Percentiles rank a stretch among this genome's conserved stretches.
Evolutionary conservation across 2,329 filamentous ascomycete species (phyloP).

Genomic region (Dactylella cylindrospora): DNA sequence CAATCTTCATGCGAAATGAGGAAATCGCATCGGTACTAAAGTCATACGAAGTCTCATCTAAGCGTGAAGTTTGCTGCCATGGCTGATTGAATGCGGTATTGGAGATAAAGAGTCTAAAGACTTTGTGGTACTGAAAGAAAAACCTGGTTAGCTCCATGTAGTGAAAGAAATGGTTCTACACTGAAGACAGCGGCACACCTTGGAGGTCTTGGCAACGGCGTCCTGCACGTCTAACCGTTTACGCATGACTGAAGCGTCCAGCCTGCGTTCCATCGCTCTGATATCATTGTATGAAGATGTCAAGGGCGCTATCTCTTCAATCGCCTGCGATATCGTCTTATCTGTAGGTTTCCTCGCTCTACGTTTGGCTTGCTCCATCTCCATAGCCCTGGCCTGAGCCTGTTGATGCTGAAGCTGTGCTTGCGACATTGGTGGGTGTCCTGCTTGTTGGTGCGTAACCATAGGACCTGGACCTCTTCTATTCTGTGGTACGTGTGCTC

Average conservation of each 20-base stretch:
- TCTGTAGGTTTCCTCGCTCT: conserved; percentile 89
- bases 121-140: conserved; percentile 67
- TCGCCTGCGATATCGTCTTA: conserved; percentile 86
- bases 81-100: conserved; percentile 93
- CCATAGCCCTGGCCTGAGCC: conserved; percentile 45
- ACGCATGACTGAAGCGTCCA: conserved; percentile 91
- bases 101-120: conserved; percentile 87
- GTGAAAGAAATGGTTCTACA: not conserved
- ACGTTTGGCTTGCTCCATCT: conserved; percentile 69
- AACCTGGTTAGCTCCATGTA: not conserved
- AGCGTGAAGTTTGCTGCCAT: conserved; percentile 76
- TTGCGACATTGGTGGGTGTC: conserved; percentile 44
- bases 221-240: conserved; percentile 91
- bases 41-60: conserved; percentile 64
- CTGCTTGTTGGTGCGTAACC: conserved; percentile 45
- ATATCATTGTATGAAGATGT: conserved; percentile 80
- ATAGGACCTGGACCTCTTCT: conserved; percentile 49
- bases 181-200: conserved; percentile 55
- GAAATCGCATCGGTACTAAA: conserved; percentile 75
- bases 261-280: conserved; percentile 78
- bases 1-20: conserved; percentile 86
- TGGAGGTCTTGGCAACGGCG: conserved; percentile 70
- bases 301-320: conserved; percentile 78
- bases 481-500: conserved; percentile 33
- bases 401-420: conserved; percentile 46